Base-by-base conservation (phyloP, 176 grass and related monocot species). In the Poa pratensis region DNA sequence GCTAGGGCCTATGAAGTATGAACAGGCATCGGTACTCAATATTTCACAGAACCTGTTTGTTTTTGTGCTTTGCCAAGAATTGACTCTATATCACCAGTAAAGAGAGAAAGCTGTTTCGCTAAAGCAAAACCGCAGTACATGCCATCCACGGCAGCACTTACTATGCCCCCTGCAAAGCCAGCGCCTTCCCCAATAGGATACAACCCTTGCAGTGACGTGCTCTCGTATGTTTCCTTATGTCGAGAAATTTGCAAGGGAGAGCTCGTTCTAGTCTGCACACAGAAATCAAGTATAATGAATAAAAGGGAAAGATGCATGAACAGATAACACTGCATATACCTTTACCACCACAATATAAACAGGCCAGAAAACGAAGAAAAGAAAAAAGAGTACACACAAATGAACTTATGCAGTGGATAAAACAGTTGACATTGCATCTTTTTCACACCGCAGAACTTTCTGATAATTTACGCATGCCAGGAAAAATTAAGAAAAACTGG, bases 121-220 rank as follows among this genome's bases (percentile, higher is more conserved):
- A 98, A 73, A 83, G 93, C 91, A 90, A 95, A 94, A 73, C 96
- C 96, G 8, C 93, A 98, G 69, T 89, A 94, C 89, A 98, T 91
- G 66, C 96, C 96, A 89, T 98, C 96, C 18, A 98, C 96, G 35
- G 96, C 91, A 67, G 96, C 93, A 75, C 93, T 98, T 73, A 98
- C n/a, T 52, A 98, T 95, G 9, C 96, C 96, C 9, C 96, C 96
- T 40, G 96, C 93, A 81, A 92, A 98, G 58, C 96, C 96, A 68
- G 96, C 93, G 43, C 96, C 96, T 95, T 98, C 96, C 17, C 96
- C 96, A 3, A 90, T 73, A 43, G 96, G 96, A 86, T 95, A 98
- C 57, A 98, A 45, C 64, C 96, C 89, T 87, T 77, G 83, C 72
- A 95, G 55, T 60, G 87, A 92, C 61, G 89, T 94, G 81, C 96